A percentile compares a stretch with the other conserved stretches of the same genome.
These are phyloP conservation scores for Agaricus subrufescens DNA, from an alignment of 768 basidiomycete species.

Conservation along the genomic window DNA sequence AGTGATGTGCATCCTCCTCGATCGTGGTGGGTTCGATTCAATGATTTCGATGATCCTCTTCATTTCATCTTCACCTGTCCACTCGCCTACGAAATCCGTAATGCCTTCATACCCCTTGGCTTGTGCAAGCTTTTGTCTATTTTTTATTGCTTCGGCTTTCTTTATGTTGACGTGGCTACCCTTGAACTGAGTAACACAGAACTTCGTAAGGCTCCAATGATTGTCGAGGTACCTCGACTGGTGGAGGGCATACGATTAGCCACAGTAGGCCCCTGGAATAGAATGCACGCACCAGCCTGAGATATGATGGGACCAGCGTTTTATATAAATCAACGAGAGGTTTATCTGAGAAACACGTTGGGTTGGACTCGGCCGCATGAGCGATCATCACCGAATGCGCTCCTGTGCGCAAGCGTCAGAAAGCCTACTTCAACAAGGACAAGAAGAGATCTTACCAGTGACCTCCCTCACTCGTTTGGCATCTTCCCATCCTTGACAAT, in stretches of 20 bases:
- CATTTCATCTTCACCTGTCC: slow-evolving; percentile 63
- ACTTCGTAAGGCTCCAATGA: slow-evolving; percentile 83
- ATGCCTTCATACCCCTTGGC: slow-evolving; percentile 62
- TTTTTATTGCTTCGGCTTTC: slow-evolving; percentile 54
- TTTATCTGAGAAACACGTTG: slow-evolving; percentile 73
- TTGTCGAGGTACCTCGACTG: slow-evolving; percentile 76
- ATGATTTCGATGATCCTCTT: slow-evolving; percentile 49
- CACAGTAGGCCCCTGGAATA: not conserved
- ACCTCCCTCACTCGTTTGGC: slow-evolving; percentile 66
- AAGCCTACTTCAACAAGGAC: slow-evolving; percentile 10
- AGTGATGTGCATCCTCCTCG: slow-evolving; percentile 26
- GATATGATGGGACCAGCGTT: slow-evolving; percentile 66
- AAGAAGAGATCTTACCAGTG: slow-evolving; percentile 49
- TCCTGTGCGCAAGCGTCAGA: slow-evolving; percentile 31
- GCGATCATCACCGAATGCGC: slow-evolving; percentile 96
- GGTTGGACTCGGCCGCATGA: slow-evolving; percentile 90
- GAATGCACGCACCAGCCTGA: slow-evolving; percentile 54
- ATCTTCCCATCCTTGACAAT: slow-evolving; percentile 78
- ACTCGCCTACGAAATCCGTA: slow-evolving; percentile 43
- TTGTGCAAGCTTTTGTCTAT: slow-evolving; percentile 48
- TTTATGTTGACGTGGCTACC: slow-evolving; percentile 50
- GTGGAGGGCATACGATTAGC: not conserved
- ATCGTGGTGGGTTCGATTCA: slow-evolving; percentile 35
- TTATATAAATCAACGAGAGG: slow-evolving; percentile 67
- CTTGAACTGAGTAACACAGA: slow-evolving; percentile 81